These are phyloP conservation scores for Andrographis paniculata DNA, from an alignment of 305 asterid species.

Conservation along the genomic window DNA sequence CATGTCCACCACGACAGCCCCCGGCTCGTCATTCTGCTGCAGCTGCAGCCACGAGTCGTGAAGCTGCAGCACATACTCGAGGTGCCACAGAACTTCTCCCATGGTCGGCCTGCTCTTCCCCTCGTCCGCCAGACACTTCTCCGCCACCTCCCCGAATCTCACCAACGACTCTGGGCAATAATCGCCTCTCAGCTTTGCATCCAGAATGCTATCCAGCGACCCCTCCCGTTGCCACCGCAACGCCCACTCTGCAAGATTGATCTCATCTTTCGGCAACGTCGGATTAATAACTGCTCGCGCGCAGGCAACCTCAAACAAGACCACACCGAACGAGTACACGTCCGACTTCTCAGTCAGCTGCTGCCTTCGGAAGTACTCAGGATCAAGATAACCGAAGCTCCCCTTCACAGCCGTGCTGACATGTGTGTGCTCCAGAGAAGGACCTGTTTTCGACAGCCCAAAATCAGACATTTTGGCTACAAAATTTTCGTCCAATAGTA, in stretches of 20 bases:
- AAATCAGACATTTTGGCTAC: slow-evolving; percentile 91
- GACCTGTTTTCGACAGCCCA: slow-evolving; percentile 85
- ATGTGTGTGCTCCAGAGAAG: slow-evolving; percentile 80
- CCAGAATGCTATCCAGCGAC: slow-evolving; percentile 53
- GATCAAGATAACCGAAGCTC: slow-evolving; percentile 81
- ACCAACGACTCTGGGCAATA: slow-evolving; percentile 52
- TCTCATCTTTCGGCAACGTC: slow-evolving; percentile 67
- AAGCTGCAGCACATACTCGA: slow-evolving; percentile 71
- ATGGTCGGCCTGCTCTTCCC: slow-evolving; percentile 78
- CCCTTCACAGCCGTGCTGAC: slow-evolving; percentile 94
- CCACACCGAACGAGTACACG: slow-evolving; percentile 91
- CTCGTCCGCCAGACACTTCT: slow-evolving; percentile 84
- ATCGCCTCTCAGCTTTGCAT: slow-evolving; percentile 37
- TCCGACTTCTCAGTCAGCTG: slow-evolving; percentile 75
- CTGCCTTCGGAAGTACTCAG: slow-evolving; percentile 71
- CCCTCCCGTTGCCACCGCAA: slow-evolving; percentile 64
- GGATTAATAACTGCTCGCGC: slow-evolving; percentile 83
- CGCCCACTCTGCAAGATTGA: slow-evolving; percentile 95
- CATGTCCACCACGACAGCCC: slow-evolving; percentile 10
- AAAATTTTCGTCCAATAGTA: slow-evolving; percentile 59
- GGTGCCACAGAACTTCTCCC: slow-evolving; percentile 89
- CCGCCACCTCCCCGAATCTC: slow-evolving; percentile 66
- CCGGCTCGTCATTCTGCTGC: slow-evolving; percentile 28
- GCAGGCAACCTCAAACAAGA: slow-evolving; percentile 64
- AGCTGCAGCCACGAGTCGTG: slow-evolving; percentile 67